Conservation (phyloP, 139 green algal genomes). For the Chlorella sp. region DNA sequence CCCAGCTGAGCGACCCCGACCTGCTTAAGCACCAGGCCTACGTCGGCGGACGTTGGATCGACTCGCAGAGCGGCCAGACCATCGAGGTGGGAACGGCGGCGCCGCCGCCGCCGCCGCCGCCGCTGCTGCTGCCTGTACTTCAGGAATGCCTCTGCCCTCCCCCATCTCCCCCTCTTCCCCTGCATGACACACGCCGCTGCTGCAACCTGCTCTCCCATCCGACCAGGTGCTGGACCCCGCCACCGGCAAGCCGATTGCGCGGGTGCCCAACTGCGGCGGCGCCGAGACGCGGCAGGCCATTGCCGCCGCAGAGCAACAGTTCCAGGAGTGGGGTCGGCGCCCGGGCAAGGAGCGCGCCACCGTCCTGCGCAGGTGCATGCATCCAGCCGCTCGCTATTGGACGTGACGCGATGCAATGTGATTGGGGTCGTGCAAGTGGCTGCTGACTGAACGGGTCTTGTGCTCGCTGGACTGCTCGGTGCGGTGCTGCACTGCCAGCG, state of each 20-base stretch:
- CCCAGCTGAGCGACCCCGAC: slow-evolving; percentile 5
- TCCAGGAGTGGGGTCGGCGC: slow-evolving; percentile 61
- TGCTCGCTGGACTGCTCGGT: no score
- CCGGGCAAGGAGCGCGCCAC: slow-evolving; percentile 68
- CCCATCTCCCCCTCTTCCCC: background rate
- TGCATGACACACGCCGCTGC: background rate
- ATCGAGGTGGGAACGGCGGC: slow-evolving; percentile 11
- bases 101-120: background rate
- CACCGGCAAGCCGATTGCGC: slow-evolving; percentile 72
- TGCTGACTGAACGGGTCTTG: no score
- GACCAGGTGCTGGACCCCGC: slow-evolving; percentile 82
- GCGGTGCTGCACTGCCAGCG: no score
- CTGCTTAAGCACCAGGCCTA: slow-evolving; percentile 24
- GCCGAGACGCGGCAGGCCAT: slow-evolving; percentile 76
- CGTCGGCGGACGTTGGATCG: slow-evolving; percentile 24
- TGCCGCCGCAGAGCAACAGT: slow-evolving; percentile 65
- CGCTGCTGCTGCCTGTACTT: background rate
- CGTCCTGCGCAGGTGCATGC: slow-evolving; percentile 70
- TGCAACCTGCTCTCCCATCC: background rate
- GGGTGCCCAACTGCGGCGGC: slow-evolving; percentile 57
- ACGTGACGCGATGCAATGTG: no score
- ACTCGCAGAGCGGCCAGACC: background rate
- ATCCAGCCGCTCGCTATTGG: no score
- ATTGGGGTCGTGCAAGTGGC: no score
- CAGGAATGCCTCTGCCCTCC: background rate